A percentile compares a stretch with the other conserved stretches of the same genome.
Evolutionary conservation across 228 moss, liverwort and hornwort genomes (phyloP).

Genomic region (Sphagnum magellanicum): DNA sequence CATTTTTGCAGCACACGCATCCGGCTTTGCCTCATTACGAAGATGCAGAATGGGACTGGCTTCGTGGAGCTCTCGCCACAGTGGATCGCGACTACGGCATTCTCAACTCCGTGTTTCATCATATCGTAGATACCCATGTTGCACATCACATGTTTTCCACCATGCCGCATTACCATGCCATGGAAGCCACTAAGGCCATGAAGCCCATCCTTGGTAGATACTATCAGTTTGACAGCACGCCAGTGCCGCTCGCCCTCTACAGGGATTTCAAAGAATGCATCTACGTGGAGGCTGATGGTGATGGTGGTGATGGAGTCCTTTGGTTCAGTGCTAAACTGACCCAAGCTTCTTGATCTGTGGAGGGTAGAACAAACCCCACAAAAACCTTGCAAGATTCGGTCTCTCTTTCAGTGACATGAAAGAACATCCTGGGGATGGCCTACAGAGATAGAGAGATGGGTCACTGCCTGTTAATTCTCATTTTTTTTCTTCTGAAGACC

Average conservation of each 20-base stretch:
- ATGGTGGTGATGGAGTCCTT: constrained; percentile 37
- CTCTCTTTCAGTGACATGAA: no score
- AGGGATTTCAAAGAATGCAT: constrained; percentile 73
- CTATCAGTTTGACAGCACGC: constrained; percentile 73
- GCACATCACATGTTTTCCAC: constrained; percentile 89
- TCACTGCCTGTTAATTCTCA: no score
- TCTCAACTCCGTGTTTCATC: constrained; percentile 75
- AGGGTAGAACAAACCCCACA: no score
- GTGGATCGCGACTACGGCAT: constrained; percentile 91
- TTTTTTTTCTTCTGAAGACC: no score
- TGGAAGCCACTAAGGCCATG: constrained; percentile 66
- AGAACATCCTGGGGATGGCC: no score
- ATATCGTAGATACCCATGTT: constrained; percentile 84
- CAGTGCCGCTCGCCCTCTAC: constrained; percentile 70
- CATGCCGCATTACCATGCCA: constrained; percentile 89
- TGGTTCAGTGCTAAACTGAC: constrained; percentile 64
- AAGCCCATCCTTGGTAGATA: constrained; percentile 76
- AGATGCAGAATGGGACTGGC: constrained; percentile 87
- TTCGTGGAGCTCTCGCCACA: constrained; percentile 84
- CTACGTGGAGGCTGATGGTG: constrained; percentile 64
- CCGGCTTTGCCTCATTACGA: constrained; percentile 79
- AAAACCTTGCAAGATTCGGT: no score
- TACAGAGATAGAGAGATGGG: no score
- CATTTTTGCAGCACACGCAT: constrained; percentile 88
- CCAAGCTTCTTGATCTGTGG: no score